Evolutionary conservation across 208 protist genomes (phyloP), one percentile per base, ranked within the genome.

Genomic region (Wallacemonas rigidus): DNA sequence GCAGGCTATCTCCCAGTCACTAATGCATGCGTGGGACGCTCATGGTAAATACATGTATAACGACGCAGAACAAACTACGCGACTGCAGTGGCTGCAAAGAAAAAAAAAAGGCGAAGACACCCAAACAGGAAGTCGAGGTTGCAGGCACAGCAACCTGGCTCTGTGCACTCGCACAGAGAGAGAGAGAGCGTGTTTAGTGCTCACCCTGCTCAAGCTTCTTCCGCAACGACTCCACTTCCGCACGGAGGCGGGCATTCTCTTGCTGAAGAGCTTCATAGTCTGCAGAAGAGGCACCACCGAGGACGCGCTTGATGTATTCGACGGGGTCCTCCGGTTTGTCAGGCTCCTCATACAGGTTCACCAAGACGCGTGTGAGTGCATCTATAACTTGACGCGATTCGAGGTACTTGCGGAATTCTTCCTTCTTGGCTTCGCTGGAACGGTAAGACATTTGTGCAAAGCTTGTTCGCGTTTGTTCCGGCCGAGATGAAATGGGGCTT

Each of bases 331-430:
- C 91, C 1, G 95, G 95, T 67, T 94, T 96, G 39, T 98, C 93
- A 8, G 93, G 86, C 72, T 98, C 93, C 70, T 98, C 95, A 80
- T 98, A 98, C 2, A 98, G 82, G 65, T 95, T 97, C 7, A 98
- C 93, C 5, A 98, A 80, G 1, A 98, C 94, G 35, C 93, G 92
- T 4, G 95, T 98, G 45, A 98, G 82, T 12, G 92, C 90, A 71
- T 98, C 95, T 44, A 98, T 95, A 5, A 98, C 95, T 41, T 96
- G 90, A 14, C 86, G 95, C 2, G 90, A 83, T 76, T 98, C 95
- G 39, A 98, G 86, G 73, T 98, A 98, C 77, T 95, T 97, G 63
- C 95, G 93, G 79, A 98, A 98, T 80, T 98, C 93, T 73, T 98
- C 95, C 89, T 98, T 98, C 81, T 98, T 98, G 3, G 91, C 86